Base-by-base conservation (phyloP, 306 rosid species). In the Lathyrus aphaca region DNA sequence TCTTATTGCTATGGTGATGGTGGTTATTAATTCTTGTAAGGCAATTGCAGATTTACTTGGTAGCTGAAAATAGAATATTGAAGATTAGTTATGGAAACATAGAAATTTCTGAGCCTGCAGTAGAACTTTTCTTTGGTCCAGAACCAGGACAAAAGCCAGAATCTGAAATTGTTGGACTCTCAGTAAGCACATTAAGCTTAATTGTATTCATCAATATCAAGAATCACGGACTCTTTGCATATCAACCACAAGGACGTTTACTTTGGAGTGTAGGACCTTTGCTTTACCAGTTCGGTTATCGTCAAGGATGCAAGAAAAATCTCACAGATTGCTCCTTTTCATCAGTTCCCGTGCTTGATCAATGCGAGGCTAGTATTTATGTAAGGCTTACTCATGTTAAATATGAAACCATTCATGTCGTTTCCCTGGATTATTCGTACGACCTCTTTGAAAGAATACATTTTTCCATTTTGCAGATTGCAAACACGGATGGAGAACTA, bases 201-300 rank as follows among this genome's bases (percentile, higher is more conserved):
- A 77, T 63, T 32, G 62, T 89, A 0, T 89, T 74, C 65, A 75
- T 89, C 71, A 92, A 74, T 57, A 19, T 89, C 35, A 79, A 71
- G 71, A 80, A 82, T 17, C 81, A 77, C 25, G 96, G 96, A 8
- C 90, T 89, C 57, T 89, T 92, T 17, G 92, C 92, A 2, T 91
- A 84, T 69, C 30, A 8, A 17, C 74, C 76, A 14, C 60, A 15
- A 10, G 85, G 90, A 19, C 77, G 78, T 49, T 74, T 87, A 38
- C 63, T 80, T 6, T 92, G 97, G 96, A 87, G 95, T 56, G 79
- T 89, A 3, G 94, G 88, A 78, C 87, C 97, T 65, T 82, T 87
- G 73, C 84, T 87, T 66, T 75, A 85, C 64, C 84, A 82, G 68
- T 85, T 58, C 60, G 96, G 93, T 30, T 87, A 77, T 66, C 80